These are phyloP conservation scores for Amphibolis antarctica DNA, from an alignment of 106 monocot species.

Conservation along the genomic window DNA sequence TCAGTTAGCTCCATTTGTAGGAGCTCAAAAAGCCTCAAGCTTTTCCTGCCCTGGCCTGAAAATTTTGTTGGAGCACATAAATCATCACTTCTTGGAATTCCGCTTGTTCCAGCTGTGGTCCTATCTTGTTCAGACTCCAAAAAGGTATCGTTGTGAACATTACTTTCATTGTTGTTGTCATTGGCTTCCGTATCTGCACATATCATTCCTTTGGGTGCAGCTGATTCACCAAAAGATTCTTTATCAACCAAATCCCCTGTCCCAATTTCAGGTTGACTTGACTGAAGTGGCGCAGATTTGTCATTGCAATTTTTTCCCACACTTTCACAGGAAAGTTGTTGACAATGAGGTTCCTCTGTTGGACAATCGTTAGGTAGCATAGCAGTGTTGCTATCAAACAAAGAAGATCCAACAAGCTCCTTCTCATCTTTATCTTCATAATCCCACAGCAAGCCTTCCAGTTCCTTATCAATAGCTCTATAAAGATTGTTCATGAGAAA, in stretches of 20 bases:
- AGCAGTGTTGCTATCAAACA: slow-evolving; percentile 11
- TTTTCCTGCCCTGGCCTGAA: slow-evolving; percentile 25
- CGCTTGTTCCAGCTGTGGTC: neutral
- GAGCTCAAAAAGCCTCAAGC: slow-evolving; percentile 78
- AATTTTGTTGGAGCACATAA: slow-evolving; percentile 4
- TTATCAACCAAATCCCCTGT: neutral
- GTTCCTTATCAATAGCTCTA: slow-evolving; percentile 82
- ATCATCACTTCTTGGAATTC: neutral
- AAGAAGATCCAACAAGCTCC: slow-evolving; percentile 8
- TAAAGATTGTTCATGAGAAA: slow-evolving; percentile 92
- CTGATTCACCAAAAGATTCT: slow-evolving; percentile 3
- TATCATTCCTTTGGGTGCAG: slow-evolving; percentile 16
- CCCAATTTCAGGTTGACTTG: neutral
- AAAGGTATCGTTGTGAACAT: neutral
- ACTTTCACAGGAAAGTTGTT: slow-evolving; percentile 3
- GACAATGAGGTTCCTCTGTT: slow-evolving; percentile 4
- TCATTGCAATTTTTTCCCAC: slow-evolving; percentile 11
- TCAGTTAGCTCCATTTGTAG: slow-evolving; percentile 76
- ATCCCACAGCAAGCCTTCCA: slow-evolving; percentile 93
- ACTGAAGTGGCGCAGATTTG: slow-evolving; percentile 3
- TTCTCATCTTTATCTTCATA: slow-evolving; percentile 43
- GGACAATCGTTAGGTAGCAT: slow-evolving; percentile 9
- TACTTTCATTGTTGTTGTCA: slow-evolving; percentile 3
- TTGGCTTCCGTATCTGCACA: slow-evolving; percentile 12
- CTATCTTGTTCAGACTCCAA: neutral